Evolutionary conservation across 768 basidiomycete species (phyloP).

Genomic region (Lactarius indigo): DNA sequence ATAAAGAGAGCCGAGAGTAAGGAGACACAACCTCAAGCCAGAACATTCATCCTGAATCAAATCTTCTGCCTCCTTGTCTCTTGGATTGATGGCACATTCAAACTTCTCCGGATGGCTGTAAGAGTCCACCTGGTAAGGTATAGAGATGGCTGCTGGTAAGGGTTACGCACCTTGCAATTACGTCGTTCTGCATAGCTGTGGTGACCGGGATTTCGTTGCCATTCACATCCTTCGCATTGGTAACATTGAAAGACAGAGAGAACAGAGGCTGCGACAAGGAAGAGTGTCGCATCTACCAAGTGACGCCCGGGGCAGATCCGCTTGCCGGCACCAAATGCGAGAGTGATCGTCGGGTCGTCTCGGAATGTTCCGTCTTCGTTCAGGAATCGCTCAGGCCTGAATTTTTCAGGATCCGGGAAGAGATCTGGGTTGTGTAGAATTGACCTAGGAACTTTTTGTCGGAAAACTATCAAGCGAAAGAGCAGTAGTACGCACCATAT

Average conservation of each 20-base stretch:
- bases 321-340: conserved; percentile 25
- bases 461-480: not conserved
- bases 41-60: too few species aligned
- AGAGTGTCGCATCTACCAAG: conserved; percentile 16
- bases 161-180: not conserved
- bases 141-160: not conserved
- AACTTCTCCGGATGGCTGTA: too few species aligned
- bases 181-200: not conserved
- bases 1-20: too few species aligned
- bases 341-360: not conserved
- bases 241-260: not conserved
- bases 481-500: not conserved
- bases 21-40: too few species aligned
- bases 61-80: too few species aligned
- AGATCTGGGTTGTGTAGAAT: not conserved
- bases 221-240: not conserved
- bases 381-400: not conserved
- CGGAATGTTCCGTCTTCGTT: not conserved
- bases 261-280: conserved; percentile 3
- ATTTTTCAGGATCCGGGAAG: conserved; percentile 2
- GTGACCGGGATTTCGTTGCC: not conserved
- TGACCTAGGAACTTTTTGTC: not conserved
- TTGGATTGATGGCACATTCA: too few species aligned
- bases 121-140: not conserved
- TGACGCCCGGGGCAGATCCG: conserved; percentile 23